These are phyloP conservation scores for Colletotrichum kahawae DNA, from an alignment of 2,329 filamentous ascomycete genomes.

Conservation along the genomic window DNA sequence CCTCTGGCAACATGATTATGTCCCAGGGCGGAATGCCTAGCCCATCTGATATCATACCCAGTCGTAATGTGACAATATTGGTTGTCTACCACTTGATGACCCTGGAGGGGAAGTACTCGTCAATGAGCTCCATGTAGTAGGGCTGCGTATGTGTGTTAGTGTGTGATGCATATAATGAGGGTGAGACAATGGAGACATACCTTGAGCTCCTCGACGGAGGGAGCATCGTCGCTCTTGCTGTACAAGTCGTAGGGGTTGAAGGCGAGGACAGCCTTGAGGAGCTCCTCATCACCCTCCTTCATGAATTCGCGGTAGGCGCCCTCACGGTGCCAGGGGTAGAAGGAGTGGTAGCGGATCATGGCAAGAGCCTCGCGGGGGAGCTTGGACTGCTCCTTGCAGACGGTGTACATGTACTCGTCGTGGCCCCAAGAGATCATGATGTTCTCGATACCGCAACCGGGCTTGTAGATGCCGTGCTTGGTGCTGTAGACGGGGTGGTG, in stretches of 20 bases:
- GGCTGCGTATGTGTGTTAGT: constrained; percentile 26
- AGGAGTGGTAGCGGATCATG: constrained; percentile 93
- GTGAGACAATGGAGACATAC: background rate
- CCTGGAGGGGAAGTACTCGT: constrained; percentile 46
- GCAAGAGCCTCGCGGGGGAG: constrained; percentile 83
- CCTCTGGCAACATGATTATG: background rate
- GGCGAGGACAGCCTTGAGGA: constrained; percentile 80
- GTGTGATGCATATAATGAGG: background rate
- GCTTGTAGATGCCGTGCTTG: constrained; percentile 79
- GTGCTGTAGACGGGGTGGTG: constrained; percentile 75
- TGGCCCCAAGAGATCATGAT: constrained; percentile 92
- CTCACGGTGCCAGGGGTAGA: constrained; percentile 89
- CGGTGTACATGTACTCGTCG: constrained; percentile 86
- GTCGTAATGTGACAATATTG: constrained; percentile 7
- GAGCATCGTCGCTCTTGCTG: constrained; percentile 86
- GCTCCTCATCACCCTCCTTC: constrained; percentile 79
- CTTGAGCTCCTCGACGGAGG: constrained; percentile 77
- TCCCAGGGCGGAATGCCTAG: background rate
- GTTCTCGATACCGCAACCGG: constrained; percentile 83
- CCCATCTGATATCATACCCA: constrained; percentile 1
- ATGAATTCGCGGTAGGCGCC: constrained; percentile 84
- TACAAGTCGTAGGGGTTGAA: constrained; percentile 95
- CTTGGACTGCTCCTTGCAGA: constrained; percentile 81
- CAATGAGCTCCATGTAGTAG: constrained; percentile 48
- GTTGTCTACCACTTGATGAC: constrained; percentile 40